Percentiles rank a stretch among this genome's conserved stretches.
Evolutionary conservation across 2,329 filamentous ascomycete species (phyloP).

Genomic region (Didymella arachidicola): DNA sequence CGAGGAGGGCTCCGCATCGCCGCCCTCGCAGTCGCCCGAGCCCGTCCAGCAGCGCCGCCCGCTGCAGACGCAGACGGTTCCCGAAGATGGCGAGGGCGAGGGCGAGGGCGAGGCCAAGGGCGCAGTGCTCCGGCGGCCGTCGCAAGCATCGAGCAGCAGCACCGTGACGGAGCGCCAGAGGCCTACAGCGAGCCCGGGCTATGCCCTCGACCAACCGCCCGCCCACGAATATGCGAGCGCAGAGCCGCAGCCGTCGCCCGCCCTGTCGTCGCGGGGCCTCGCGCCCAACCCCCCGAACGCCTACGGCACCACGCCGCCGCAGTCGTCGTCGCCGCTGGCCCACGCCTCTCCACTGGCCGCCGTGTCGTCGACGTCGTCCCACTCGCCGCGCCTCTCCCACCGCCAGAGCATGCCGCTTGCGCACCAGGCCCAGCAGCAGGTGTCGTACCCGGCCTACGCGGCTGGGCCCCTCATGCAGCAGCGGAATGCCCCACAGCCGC

Average conservation of each 20-base stretch:
- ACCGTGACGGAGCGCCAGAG: constrained; percentile 50
- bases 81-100: constrained; percentile 2
- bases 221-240: constrained; percentile 32
- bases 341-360: constrained; percentile 31
- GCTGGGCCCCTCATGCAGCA: constrained; percentile 36
- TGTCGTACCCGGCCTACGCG: constrained; percentile 42
- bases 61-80: constrained; percentile 14
- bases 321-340: constrained; percentile 34
- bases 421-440: constrained; percentile 53
- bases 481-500: constrained; percentile 32
- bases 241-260: constrained; percentile 41
- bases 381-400: constrained; percentile 50
- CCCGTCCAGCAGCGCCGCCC: constrained; percentile 22
- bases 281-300: constrained; percentile 51
- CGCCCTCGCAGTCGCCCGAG: constrained; percentile 40
- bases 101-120: constrained; percentile 3
- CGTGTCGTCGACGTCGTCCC: constrained; percentile 36
- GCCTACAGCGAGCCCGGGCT: not conserved
- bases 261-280: constrained; percentile 50
- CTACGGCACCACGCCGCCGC: constrained; percentile 45
- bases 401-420: constrained; percentile 55
- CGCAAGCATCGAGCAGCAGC: constrained; percentile 43
- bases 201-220: constrained; percentile 31
- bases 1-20: constrained; percentile 62
- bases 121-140: constrained; percentile 28